Conservation (phyloP, 768 basidiomycete species). For the Suillus subluteus region DNA sequence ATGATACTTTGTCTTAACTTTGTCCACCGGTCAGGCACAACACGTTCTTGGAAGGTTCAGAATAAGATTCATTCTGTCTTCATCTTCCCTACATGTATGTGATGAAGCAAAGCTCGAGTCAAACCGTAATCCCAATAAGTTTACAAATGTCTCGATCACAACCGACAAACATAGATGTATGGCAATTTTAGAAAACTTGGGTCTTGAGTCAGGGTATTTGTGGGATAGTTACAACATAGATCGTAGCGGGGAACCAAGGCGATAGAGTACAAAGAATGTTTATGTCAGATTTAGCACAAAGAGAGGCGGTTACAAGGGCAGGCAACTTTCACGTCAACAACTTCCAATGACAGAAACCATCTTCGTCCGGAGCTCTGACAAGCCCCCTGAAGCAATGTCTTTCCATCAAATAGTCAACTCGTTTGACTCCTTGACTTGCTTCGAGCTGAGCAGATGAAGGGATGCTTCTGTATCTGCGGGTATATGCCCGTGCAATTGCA, state of each 20-base stretch:
- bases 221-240: not conserved
- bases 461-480: constrained; percentile 35
- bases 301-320: not conserved
- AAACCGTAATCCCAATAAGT: not conserved
- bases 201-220: not conserved
- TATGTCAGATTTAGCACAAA: not conserved
- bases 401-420: constrained; percentile 42
- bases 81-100: not conserved
- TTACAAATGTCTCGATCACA: not conserved
- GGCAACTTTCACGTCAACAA: constrained; percentile 24
- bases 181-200: not conserved
- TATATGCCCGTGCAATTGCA: constrained; percentile 40
- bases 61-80: not conserved
- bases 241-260: not conserved
- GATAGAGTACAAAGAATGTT: too few species aligned
- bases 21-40: not conserved
- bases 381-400: constrained; percentile 42
- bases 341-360: constrained; percentile 34
- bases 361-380: constrained; percentile 32
- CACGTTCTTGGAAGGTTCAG: not conserved
- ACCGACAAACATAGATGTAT: not conserved
- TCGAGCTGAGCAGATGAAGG: constrained; percentile 36
- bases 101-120: not conserved
- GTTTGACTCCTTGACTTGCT: constrained; percentile 41
- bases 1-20: not conserved